These are phyloP conservation scores for Plectosphaerella plurivora DNA, from an alignment of 2,329 filamentous ascomycete genomes.

Conservation along the genomic window DNA sequence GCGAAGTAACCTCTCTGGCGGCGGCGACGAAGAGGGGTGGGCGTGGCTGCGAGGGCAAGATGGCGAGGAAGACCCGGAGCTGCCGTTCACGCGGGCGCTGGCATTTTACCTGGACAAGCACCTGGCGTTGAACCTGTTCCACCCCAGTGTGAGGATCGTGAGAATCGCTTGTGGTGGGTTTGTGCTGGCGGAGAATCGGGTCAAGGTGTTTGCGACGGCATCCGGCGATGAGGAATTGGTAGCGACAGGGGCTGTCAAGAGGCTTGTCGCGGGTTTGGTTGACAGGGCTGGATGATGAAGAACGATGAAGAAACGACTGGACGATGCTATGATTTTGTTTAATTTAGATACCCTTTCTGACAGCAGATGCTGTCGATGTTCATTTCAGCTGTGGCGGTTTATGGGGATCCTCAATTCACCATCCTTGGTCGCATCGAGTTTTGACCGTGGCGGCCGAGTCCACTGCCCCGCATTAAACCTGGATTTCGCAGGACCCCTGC, in stretches of 20 bases:
- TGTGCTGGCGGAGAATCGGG: conserved; percentile 44
- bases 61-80: conserved; percentile 10
- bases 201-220: conserved; percentile 39
- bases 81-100: conserved; percentile 49
- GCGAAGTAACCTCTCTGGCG: conserved; percentile 41
- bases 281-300: background rate
- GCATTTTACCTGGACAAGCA: conserved; percentile 46
- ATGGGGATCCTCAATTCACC: too few species aligned
- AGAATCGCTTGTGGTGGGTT: conserved; percentile 55
- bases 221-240: background rate
- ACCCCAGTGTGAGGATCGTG: conserved; percentile 46
- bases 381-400: too few species aligned
- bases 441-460: too few species aligned
- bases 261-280: conserved; percentile 6
- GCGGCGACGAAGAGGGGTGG: conserved; percentile 48
- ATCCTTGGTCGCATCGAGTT: too few species aligned
- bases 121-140: conserved; percentile 49
- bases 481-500: background rate
- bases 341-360: too few species aligned
- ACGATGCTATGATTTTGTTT: too few species aligned
- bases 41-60: conserved; percentile 32
- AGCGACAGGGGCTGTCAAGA: conserved; percentile 1
- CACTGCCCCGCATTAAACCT: too few species aligned
- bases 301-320: background rate
- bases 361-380: background rate